Conservation (phyloP, 768 basidiomycete genomes). For the Kwoniella dejecticola region DNA sequence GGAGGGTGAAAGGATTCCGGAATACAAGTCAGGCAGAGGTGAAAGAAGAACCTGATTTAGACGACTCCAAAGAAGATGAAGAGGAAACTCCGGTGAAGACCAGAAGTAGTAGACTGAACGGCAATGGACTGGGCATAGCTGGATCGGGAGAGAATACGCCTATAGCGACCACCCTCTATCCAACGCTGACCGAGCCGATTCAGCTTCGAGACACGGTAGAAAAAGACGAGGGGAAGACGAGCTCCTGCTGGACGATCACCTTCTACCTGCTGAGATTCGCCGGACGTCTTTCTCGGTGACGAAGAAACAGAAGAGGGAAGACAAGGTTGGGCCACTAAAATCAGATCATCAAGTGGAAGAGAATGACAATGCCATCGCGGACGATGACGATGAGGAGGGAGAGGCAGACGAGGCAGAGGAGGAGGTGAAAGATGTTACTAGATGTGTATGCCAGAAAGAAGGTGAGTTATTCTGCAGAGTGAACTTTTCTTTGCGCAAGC, state of each 20-base stretch:
- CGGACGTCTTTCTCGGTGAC: conserved; percentile 11
- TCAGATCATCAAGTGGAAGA: conserved; percentile 6
- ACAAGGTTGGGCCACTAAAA: conserved; percentile 18
- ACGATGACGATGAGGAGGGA: conserved; percentile 16
- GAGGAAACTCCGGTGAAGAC: conserved; percentile 20
- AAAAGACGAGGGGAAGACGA: conserved; percentile 43
- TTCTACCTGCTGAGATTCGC: conserved; percentile 36
- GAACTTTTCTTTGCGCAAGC: too few relatives aligned
- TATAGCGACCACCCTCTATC: conserved; percentile 15
- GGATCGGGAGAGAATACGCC: conserved; percentile 13
- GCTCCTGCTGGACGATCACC: conserved; percentile 45
- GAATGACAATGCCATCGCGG: conserved; percentile 2
- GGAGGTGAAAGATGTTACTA: conserved; percentile 42
- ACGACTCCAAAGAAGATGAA: conserved; percentile 34
- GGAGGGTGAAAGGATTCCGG: conserved; percentile 27
- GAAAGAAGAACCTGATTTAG: conserved; percentile 45
- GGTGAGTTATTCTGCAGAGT: too few relatives aligned
- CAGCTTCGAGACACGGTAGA: conserved; percentile 23
- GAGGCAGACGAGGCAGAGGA: conserved; percentile 29
- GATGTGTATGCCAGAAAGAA: conserved; percentile 44
- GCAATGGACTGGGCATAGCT: conserved; percentile 2
- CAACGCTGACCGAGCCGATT: conserved; percentile 19
- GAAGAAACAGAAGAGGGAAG: conserved; percentile 4
- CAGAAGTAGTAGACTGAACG: conserved; percentile 7
- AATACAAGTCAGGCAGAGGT: conserved; percentile 24